A percentile compares a stretch with the other conserved stretches of the same genome.
Evolutionary conservation across 2,329 filamentous ascomycete species (phyloP).

Genomic region (Gliomastix tumulicola): DNA sequence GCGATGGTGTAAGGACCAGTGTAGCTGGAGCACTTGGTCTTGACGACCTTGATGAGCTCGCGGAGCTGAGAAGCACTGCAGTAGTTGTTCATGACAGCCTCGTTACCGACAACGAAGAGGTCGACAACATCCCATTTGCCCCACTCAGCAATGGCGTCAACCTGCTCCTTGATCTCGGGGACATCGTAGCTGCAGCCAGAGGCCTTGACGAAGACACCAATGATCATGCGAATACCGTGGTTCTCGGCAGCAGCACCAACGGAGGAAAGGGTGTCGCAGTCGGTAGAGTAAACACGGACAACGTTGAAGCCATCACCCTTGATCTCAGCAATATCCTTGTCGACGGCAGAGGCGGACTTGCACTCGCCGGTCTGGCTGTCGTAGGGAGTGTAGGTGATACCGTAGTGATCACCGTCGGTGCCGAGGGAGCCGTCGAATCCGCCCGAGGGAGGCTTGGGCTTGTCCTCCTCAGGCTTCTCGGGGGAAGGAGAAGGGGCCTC

Average conservation of each 20-base stretch:
- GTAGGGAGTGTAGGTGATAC: slow-evolving; percentile 78
- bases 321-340: slow-evolving; percentile 54
- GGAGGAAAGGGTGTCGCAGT: slow-evolving; percentile 75
- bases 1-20: slow-evolving; percentile 72
- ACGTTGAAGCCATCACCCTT: slow-evolving; percentile 59
- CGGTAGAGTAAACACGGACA: slow-evolving; percentile 83
- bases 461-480: slow-evolving; percentile 8
- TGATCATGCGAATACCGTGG: slow-evolving; percentile 69
- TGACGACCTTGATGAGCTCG: slow-evolving; percentile 62
- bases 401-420: slow-evolving; percentile 52
- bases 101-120: slow-evolving; percentile 84
- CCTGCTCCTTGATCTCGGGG: slow-evolving; percentile 63
- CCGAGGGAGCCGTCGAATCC: slow-evolving; percentile 21
- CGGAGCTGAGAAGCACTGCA: slow-evolving; percentile 58
- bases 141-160: slow-evolving; percentile 66
- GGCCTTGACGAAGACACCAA: slow-evolving; percentile 78
- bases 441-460: slow-evolving; percentile 9
- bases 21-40: slow-evolving; percentile 66
- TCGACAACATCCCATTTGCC: slow-evolving; percentile 68
- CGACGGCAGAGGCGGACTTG: slow-evolving; percentile 55
- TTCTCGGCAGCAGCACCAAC: slow-evolving; percentile 63
- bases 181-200: slow-evolving; percentile 50
- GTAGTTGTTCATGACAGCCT: slow-evolving; percentile 73
- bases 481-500: slow-evolving; percentile 6
- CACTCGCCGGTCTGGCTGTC: slow-evolving; percentile 47